Evolutionary conservation across 495 filamentous ascomycete genomes (phyloP).

Genomic region (Xylaria sp.): DNA sequence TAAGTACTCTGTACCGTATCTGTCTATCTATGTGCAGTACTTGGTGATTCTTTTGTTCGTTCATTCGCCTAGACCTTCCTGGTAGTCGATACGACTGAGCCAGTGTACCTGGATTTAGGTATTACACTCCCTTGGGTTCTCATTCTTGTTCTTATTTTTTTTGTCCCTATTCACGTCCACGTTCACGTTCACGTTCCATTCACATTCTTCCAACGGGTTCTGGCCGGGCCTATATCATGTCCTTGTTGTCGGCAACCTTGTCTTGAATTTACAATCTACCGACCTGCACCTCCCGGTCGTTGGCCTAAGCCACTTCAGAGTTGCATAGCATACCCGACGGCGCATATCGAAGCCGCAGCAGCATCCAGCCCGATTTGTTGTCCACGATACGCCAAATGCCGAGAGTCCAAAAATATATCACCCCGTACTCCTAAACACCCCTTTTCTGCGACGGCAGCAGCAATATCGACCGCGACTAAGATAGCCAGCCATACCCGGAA

Average conservation of each 20-base stretch:
- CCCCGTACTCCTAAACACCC: conserved; percentile 13
- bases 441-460: conserved; percentile 15
- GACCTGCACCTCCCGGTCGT: not conserved
- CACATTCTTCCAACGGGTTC: conserved; percentile 17
- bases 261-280: not conserved
- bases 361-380: not conserved
- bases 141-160: conserved; percentile 17
- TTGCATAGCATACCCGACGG: conserved; percentile 20
- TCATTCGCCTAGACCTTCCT: not conserved
- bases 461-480: not conserved
- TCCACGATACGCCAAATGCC: conserved; percentile 24
- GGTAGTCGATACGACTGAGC: not conserved
- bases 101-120: not conserved
- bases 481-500: not conserved
- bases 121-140: not conserved
- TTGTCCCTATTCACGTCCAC: conserved; percentile 8
- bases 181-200: not conserved
- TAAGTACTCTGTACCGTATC: too few species aligned
- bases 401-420: conserved; percentile 22
- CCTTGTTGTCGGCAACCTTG: conserved; percentile 1
- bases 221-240: conserved; percentile 14
- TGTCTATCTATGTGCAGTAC: too few species aligned
- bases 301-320: not conserved
- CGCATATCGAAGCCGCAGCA: conserved; percentile 20
- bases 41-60: not conserved